Evolutionary conservation across 106 monocot genomes (phyloP).

Genomic region (Xerophyta viscosa): DNA sequence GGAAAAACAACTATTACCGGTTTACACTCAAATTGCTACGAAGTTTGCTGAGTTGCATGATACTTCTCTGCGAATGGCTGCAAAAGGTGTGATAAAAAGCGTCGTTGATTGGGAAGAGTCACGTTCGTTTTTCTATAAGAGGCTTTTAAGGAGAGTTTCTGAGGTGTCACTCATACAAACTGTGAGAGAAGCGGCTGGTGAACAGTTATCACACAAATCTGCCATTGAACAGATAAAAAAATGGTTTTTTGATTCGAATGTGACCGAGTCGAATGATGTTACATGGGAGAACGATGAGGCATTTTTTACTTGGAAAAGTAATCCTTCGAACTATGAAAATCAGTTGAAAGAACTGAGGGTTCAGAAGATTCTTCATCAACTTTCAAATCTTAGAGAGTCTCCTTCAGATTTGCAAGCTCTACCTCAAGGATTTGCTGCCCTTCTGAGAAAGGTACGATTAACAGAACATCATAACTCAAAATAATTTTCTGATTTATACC

Average conservation of each 20-base stretch:
- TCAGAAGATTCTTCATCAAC: slow-evolving; percentile 33
- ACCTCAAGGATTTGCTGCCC: slow-evolving; percentile 51
- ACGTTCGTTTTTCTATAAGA: slow-evolving; percentile 80
- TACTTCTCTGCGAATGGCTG: slow-evolving; percentile 78
- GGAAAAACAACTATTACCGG: slow-evolving; percentile 67
- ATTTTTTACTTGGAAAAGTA: slow-evolving; percentile 77
- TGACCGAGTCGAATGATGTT: slow-evolving; percentile 2
- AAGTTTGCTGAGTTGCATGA: slow-evolving; percentile 93
- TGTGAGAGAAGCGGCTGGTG: slow-evolving; percentile 62
- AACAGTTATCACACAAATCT: slow-evolving; percentile 33
- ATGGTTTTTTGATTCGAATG: slow-evolving; percentile 46
- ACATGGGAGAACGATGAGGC: slow-evolving; percentile 72
- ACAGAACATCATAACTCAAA: too few relatives aligned
- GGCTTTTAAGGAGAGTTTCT: slow-evolving; percentile 64
- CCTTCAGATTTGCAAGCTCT: slow-evolving; percentile 54
- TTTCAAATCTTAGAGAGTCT: slow-evolving; percentile 46
- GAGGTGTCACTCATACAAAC: slow-evolving; percentile 49
- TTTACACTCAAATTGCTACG: slow-evolving; percentile 90
- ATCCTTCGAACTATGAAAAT: slow-evolving; percentile 50
- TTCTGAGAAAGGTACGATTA: slow-evolving; percentile 55
- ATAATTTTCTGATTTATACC: too few relatives aligned
- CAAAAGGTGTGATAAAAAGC: slow-evolving; percentile 67
- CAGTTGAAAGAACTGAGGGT: slow-evolving; percentile 57
- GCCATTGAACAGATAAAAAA: slow-evolving; percentile 66
- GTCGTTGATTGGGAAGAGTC: slow-evolving; percentile 85